These are phyloP conservation scores for Schrenkiella parvula DNA, from an alignment of 345 rosid species.

Conservation along the genomic window DNA sequence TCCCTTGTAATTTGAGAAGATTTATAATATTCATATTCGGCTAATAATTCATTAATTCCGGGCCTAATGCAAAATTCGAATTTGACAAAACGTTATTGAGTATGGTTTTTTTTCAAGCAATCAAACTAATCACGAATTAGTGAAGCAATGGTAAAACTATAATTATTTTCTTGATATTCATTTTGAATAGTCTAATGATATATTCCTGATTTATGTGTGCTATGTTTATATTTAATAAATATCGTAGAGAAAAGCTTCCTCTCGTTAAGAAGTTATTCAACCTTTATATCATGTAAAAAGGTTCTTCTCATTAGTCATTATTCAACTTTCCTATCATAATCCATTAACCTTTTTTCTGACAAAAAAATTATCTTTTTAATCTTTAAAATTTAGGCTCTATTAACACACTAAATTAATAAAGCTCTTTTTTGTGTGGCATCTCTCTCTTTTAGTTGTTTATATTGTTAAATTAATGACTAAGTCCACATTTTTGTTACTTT, in stretches of 20 bases:
- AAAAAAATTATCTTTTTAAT: background rate
- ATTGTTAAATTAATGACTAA: background rate
- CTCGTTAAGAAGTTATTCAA: conserved; percentile 8
- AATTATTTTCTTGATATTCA: no score
- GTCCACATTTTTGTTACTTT: background rate
- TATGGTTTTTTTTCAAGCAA: background rate
- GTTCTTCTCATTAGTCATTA: conserved; percentile 12
- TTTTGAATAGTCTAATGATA: background rate
- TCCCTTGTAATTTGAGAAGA: background rate
- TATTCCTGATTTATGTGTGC: no score
- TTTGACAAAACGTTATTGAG: background rate
- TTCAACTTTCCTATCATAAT: conserved; percentile 12
- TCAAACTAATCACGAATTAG: background rate
- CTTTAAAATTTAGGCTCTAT: conserved; percentile 21
- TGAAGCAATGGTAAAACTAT: background rate
- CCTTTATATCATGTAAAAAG: conserved; percentile 20
- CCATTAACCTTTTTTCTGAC: conserved; percentile 2
- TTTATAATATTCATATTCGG: background rate
- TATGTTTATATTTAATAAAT: background rate
- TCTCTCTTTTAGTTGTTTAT: background rate
- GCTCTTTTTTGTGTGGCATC: background rate
- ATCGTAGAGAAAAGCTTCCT: background rate
- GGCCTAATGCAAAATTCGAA: background rate
- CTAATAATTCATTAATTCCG: background rate
- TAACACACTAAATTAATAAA: background rate